A percentile compares a stretch with the other conserved stretches of the same genome.
phyloP scores from a whole-genome alignment of 129 eudicot genomes.

The Lactuca sativa region DNA sequence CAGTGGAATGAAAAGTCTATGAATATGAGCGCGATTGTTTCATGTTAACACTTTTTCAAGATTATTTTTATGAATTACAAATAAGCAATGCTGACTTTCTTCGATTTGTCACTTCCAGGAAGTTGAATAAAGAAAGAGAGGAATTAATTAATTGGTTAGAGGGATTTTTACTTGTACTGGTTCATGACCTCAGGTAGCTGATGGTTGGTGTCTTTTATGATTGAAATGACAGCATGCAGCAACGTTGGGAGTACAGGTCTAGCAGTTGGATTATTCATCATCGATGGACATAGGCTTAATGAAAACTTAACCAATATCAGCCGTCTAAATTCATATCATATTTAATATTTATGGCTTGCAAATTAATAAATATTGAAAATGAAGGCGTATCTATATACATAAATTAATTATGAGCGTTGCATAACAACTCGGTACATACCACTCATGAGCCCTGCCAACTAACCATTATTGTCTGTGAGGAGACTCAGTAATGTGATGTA shows the following conservation, averaged over 20 bases:
- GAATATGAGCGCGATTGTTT: too few relatives aligned
- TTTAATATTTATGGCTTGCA: neutral
- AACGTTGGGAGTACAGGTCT: too few relatives aligned
- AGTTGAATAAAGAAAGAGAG: neutral
- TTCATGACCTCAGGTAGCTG: too few relatives aligned
- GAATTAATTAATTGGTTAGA: too few relatives aligned
- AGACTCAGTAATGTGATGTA: neutral
- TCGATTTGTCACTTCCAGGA: too few relatives aligned
- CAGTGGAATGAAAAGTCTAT: neutral
- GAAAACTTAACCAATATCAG: neutral
- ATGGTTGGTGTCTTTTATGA: neutral
- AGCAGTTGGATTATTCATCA: neutral
- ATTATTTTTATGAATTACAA: neutral
- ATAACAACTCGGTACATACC: neutral
- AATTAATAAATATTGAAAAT: neutral
- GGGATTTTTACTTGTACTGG: slow-evolving; percentile 7
- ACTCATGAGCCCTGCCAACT: neutral
- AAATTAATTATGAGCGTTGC: slow-evolving; percentile 6
- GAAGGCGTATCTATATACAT: neutral
- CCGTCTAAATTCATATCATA: neutral
- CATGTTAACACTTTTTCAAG: neutral
- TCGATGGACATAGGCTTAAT: neutral
- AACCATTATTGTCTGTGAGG: neutral
- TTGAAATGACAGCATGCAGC: neutral
- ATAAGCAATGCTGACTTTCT: neutral